A percentile compares a stretch with the other conserved stretches of the same genome.
phyloP scores from a whole-genome alignment of 805 yeast species.

The Starmerella sp. region DNA sequence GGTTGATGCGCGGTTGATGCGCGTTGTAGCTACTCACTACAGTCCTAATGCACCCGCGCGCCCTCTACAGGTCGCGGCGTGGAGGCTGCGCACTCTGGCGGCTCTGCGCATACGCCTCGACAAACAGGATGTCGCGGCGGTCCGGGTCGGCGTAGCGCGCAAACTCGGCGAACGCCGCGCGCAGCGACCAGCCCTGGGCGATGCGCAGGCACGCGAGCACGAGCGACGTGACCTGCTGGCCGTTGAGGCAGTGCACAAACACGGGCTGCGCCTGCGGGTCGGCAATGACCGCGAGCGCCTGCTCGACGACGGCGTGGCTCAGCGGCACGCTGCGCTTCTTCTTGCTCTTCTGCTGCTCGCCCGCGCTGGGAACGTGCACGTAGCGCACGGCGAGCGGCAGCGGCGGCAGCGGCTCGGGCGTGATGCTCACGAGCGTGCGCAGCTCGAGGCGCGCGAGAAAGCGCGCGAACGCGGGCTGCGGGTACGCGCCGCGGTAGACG shows the following conservation, averaged over 20 bases:
- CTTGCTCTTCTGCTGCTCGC: constrained; percentile 34
- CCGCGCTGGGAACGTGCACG: constrained; percentile 54
- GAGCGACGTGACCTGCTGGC: constrained; percentile 75
- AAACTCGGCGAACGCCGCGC: constrained; percentile 78
- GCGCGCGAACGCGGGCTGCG: constrained; percentile 59
- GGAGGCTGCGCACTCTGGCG: too few relatives aligned
- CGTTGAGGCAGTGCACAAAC: constrained; percentile 79
- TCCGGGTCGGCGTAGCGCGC: constrained; percentile 66
- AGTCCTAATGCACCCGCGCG: too few relatives aligned
- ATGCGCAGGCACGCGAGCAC: constrained; percentile 79
- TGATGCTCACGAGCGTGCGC: constrained; percentile 62
- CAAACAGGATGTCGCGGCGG: constrained; percentile 70
- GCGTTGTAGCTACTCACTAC: too few relatives aligned
- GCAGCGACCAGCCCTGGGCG: constrained; percentile 76
- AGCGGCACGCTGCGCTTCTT: constrained; percentile 49
- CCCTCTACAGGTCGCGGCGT: too few relatives aligned
- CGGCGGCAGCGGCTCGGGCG: constrained; percentile 55
- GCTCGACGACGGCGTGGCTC: constrained; percentile 48
- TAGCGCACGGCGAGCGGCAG: constrained; percentile 42
- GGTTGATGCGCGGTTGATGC: too few relatives aligned
- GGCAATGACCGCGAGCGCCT: constrained; percentile 49
- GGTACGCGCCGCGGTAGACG: constrained; percentile 77
- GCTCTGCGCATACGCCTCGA: constrained; percentile 47
- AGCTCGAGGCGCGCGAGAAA: constrained; percentile 56
- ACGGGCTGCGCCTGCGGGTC: constrained; percentile 54